Evolutionary conservation across 2,329 filamentous ascomycete genomes (phyloP).

Genomic region (Aspergillus sp.): DNA sequence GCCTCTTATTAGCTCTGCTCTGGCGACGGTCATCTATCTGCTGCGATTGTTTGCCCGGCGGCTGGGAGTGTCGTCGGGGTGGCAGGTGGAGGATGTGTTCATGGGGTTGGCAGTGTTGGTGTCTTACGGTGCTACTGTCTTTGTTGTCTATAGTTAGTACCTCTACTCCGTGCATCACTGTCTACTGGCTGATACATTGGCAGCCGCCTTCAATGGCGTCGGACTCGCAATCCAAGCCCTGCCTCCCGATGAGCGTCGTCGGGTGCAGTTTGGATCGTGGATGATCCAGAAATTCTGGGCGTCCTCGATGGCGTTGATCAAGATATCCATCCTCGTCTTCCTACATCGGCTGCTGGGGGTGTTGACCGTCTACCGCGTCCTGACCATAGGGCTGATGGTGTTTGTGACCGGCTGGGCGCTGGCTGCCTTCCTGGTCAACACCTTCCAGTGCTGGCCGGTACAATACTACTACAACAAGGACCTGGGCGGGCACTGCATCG

Average conservation of each 20-base stretch:
- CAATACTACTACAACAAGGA: slow-evolving; percentile 9
- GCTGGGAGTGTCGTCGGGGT: background rate
- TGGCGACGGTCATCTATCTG: slow-evolving; percentile 5
- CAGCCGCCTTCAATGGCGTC: slow-evolving; percentile 9
- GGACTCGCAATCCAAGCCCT: slow-evolving; percentile 1
- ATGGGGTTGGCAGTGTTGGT: slow-evolving; percentile 9
- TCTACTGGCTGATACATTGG: background rate
- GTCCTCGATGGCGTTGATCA: slow-evolving; percentile 6
- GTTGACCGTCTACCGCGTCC: background rate
- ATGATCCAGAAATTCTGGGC: slow-evolving; percentile 11
- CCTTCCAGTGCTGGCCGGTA: slow-evolving; percentile 7
- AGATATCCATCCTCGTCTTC: slow-evolving; percentile 9
- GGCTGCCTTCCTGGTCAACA: slow-evolving; percentile 5
- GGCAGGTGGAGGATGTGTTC: slow-evolving; percentile 5
- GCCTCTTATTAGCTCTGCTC: slow-evolving; percentile 4
- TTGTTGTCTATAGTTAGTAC: slow-evolving; percentile 6
- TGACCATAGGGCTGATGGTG: slow-evolving; percentile 4
- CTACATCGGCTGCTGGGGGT: slow-evolving; percentile 6
- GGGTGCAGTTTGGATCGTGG: slow-evolving; percentile 9
- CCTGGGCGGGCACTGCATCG: slow-evolving; percentile 7
- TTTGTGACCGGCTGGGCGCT: slow-evolving; percentile 8
- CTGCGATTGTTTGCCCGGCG: slow-evolving; percentile 5
- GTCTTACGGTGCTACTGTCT: slow-evolving; percentile 6
- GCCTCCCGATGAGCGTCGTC: slow-evolving; percentile 3
- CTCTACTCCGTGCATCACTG: background rate